Evolutionary conservation across 2,329 filamentous ascomycete genomes (phyloP), one percentile per base, ranked within the genome.

Genomic region (Dothidotthia symphoricarpi): DNA sequence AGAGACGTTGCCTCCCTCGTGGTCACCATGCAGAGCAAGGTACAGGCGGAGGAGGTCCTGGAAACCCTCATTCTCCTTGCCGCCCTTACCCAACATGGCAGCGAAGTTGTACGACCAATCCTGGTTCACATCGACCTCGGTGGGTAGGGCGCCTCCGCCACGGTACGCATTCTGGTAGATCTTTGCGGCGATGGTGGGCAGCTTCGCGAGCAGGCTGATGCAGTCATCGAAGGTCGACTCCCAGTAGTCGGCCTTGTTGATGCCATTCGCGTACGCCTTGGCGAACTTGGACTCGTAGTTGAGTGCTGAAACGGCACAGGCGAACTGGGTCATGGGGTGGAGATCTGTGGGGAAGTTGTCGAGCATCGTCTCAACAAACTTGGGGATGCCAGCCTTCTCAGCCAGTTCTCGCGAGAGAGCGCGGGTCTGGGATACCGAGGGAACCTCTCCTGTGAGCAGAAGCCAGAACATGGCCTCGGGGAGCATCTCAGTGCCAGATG

Each of bases 381-480:
- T 73, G 16, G 93, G 93, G 34, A 98, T 80, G 56, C 80, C 74
- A 15, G 86, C 85, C 72, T 96, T 84, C 66, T 90, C 85, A 34
- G 93, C 93, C 16, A 97, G 77, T 68, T 97, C 85, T 41, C 83
- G 81, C 31, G 88, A 95, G 57, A 98, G 82, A 29, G 72, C 75
- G 58, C 91, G 86, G 47, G 93, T 81, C 70, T 98, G 93, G 47
- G 74, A 74, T 15, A 83, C 85, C 1, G 86, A 87, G 16, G 93
- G 93, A 15, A 97, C 86, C 69, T 94, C 79, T 43, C 93, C 93
- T 8, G 93, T 98, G 55, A 98, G 77, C 34, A 98, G 82, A 28
- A 97, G 82, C 93, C 93, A 98, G 78, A 98, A 98, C 93, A 98
- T 98, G 69, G 91, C 83, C 72, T 98, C 93, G 31, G 93, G 93